These are phyloP conservation scores for Pilatotrama ljubarskyi DNA, from an alignment of 768 basidiomycete genomes.

Conservation along the genomic window DNA sequence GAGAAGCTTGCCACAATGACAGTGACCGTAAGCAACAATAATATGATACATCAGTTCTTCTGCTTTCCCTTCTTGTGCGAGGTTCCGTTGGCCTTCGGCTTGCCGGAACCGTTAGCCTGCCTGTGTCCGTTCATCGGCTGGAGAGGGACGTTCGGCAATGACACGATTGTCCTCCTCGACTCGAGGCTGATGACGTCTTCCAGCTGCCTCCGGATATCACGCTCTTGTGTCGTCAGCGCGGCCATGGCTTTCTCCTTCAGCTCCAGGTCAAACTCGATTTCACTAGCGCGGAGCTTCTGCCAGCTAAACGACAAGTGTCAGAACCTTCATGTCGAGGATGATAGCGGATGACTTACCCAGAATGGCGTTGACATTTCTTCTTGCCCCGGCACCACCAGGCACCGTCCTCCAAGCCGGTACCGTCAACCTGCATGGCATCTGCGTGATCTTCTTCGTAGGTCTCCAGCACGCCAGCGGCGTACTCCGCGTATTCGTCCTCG, in stretches of 20 bases:
- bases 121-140: conserved; percentile 25
- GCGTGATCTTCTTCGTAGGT: conserved; percentile 55
- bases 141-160: conserved; percentile 18
- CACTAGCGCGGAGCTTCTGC: conserved; percentile 74
- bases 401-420: conserved; percentile 31
- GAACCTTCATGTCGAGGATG: not conserved
- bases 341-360: conserved; percentile 50
- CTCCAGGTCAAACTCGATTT: conserved; percentile 75
- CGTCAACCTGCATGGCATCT: conserved; percentile 41
- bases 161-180: not conserved
- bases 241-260: conserved; percentile 66
- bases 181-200: conserved; percentile 58
- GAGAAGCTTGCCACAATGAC: not conserved
- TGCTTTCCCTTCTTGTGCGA: conserved; percentile 49
- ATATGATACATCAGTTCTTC: conserved; percentile 33
- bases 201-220: conserved; percentile 74
- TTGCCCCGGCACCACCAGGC: conserved; percentile 84
- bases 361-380: conserved; percentile 76
- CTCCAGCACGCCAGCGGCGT: conserved; percentile 64
- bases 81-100: conserved; percentile 38
- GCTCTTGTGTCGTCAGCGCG: conserved; percentile 72
- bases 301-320: conserved; percentile 48
- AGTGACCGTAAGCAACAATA: not conserved
- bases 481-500: conserved; percentile 77
- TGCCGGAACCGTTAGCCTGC: conserved; percentile 38